Percentiles rank a stretch among this genome's conserved stretches.
Conservation (phyloP, 83 land plant genomes). For the Picea abies region DNA sequence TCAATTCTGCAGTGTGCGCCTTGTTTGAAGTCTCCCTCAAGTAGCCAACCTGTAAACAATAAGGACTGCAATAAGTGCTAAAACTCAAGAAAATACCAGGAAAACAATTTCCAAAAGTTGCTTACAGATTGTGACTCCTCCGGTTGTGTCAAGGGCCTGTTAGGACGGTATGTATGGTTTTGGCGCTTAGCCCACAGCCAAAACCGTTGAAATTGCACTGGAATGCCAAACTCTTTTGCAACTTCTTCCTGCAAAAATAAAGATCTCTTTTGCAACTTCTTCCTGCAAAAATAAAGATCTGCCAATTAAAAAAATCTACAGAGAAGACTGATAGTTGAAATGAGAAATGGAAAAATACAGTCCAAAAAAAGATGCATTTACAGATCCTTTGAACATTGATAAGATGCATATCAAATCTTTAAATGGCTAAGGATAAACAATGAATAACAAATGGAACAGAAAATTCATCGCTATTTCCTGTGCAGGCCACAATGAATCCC, state of each 20-base stretch:
- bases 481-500: too few species aligned
- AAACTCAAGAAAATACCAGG: background rate
- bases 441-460: too few species aligned
- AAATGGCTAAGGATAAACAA: too few species aligned
- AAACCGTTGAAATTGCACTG: slow-evolving; percentile 52
- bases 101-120: background rate
- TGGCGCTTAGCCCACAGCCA: slow-evolving; percentile 85
- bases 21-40: slow-evolving; percentile 69
- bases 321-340: too few species aligned
- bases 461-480: too few species aligned
- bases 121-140: slow-evolving; percentile 66
- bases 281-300: slow-evolving; percentile 40
- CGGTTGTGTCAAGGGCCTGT: slow-evolving; percentile 58
- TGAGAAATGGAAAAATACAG: too few species aligned
- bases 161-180: slow-evolving; percentile 76
- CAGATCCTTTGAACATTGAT: too few species aligned
- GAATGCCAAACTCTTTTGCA: slow-evolving; percentile 79
- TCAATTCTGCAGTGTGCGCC: slow-evolving; percentile 69
- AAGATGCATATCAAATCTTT: too few species aligned
- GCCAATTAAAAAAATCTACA: too few species aligned
- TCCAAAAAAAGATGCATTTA: too few species aligned
- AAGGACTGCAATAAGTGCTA: background rate
- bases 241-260: slow-evolving; percentile 69
- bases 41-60: slow-evolving; percentile 56
- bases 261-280: slow-evolving; percentile 65